Percentiles rank a stretch among this genome's conserved stretches.
Conservation (phyloP, 805 yeast species). For the Saccharomycopsis sp. region DNA sequence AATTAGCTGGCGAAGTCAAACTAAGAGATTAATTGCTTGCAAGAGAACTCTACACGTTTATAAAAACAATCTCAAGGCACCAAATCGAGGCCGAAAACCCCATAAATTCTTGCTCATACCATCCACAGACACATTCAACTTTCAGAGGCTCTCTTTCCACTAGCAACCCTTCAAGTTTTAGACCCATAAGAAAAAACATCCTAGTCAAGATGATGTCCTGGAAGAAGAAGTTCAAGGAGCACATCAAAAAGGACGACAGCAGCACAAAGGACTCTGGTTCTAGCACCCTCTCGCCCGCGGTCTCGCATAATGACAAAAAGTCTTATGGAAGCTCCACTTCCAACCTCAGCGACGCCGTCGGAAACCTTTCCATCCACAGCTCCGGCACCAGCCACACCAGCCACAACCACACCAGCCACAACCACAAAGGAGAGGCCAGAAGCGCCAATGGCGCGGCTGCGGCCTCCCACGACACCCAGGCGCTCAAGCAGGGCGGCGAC, state of each 20-base stretch:
- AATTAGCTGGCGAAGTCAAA: not conserved
- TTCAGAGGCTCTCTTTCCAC: not conserved
- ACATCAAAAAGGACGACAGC: constrained; percentile 17
- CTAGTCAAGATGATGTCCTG: constrained; percentile 17
- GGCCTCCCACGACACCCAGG: too few relatives aligned
- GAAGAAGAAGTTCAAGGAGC: constrained; percentile 20
- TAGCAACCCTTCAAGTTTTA: not conserved
- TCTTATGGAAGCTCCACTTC: not conserved
- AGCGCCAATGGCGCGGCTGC: too few relatives aligned
- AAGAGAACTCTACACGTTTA: too few relatives aligned
- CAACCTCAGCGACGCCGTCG: constrained; percentile 11
- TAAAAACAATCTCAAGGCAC: too few relatives aligned
- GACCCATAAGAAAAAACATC: too few relatives aligned
- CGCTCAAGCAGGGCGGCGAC: too few relatives aligned
- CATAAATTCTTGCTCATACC: not conserved
- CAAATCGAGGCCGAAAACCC: too few relatives aligned
- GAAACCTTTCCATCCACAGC: constrained; percentile 9
- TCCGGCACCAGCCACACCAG: not conserved
- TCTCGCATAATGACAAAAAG: constrained; percentile 5
- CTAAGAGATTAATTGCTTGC: too few relatives aligned
- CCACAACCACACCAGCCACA: constrained; percentile 1
- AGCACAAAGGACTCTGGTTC: constrained; percentile 1
- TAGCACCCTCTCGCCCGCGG: constrained; percentile 11
- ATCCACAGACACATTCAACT: not conserved
- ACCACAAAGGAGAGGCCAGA: not conserved